Conservation (phyloP, 2,329 filamentous ascomycete genomes). For the Ascosphaera apis region DNA sequence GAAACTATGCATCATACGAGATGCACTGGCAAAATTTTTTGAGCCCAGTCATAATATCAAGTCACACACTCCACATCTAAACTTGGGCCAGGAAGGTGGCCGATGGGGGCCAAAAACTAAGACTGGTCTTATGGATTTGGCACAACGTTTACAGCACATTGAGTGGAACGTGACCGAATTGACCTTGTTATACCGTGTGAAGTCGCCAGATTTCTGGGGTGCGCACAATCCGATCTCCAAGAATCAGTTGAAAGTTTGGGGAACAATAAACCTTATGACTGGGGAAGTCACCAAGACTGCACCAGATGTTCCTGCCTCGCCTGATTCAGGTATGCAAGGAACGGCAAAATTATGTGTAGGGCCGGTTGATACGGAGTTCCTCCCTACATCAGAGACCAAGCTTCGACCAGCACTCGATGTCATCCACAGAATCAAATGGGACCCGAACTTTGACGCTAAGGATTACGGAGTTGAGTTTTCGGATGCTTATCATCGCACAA, state of each 20-base stretch:
- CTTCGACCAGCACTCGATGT: constrained; percentile 17
- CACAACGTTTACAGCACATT: constrained; percentile 23
- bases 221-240: constrained; percentile 11
- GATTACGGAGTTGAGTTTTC: constrained; percentile 30
- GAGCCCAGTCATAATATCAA: constrained; percentile 10
- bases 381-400: constrained; percentile 2
- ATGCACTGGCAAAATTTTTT: too few relatives aligned
- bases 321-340: too few relatives aligned
- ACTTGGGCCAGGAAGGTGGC: constrained; percentile 34
- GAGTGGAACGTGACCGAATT: constrained; percentile 28
- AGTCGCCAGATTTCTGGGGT: too few relatives aligned
- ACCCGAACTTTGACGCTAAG: constrained; percentile 19
- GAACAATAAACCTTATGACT: too few relatives aligned
- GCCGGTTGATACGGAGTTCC: too few relatives aligned
- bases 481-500: constrained; percentile 28
- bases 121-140: constrained; percentile 31
- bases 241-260: constrained; percentile 35
- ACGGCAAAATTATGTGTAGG: too few relatives aligned
- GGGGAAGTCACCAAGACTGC: too few relatives aligned
- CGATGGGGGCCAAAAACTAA: constrained; percentile 22
- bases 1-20: too few relatives aligned
- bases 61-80: constrained; percentile 30
- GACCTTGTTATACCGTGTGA: constrained; percentile 30
- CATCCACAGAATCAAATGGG: constrained; percentile 28
- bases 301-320: too few relatives aligned